These are phyloP conservation scores for Biscogniauxia sp. DNA, from an alignment of 2,329 filamentous ascomycete species.

Conservation along the genomic window DNA sequence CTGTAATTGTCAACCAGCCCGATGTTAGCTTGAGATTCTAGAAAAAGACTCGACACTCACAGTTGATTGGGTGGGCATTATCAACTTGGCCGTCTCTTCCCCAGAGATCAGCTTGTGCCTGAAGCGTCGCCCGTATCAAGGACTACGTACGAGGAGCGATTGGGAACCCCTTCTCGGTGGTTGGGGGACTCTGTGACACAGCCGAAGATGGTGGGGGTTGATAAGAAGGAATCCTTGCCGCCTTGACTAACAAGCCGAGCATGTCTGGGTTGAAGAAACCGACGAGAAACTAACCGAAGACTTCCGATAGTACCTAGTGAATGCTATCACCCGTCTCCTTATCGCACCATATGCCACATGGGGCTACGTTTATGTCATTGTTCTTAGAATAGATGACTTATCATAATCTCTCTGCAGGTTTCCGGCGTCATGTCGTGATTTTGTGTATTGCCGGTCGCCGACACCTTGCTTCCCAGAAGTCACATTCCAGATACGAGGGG, in stretches of 20 bases:
- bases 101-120: conserved; percentile 4
- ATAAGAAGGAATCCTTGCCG: not conserved
- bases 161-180: conserved; percentile 18
- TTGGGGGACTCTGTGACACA: conserved; percentile 2
- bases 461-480: not conserved
- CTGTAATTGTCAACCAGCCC: too few species aligned
- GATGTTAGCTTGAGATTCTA: not conserved
- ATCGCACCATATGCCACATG: not conserved
- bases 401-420: too few species aligned
- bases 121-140: conserved; percentile 23
- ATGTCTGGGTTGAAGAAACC: conserved; percentile 12
- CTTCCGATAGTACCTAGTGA: not conserved
- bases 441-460: too few species aligned
- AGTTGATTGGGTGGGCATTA: conserved; percentile 5
- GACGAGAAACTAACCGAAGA: conserved; percentile 12
- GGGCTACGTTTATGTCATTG: not conserved
- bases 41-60: not conserved
- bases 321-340: not conserved
- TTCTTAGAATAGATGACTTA: not conserved
- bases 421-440: too few species aligned
- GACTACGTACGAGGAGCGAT: conserved; percentile 9
- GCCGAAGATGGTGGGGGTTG: not conserved
- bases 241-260: conserved; percentile 12
- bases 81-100: conserved; percentile 5
- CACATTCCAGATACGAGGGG: not conserved